Evolutionary conservation across 257 asterid genomes (phyloP).

Genomic region (Przewalskia tangutica): DNA sequence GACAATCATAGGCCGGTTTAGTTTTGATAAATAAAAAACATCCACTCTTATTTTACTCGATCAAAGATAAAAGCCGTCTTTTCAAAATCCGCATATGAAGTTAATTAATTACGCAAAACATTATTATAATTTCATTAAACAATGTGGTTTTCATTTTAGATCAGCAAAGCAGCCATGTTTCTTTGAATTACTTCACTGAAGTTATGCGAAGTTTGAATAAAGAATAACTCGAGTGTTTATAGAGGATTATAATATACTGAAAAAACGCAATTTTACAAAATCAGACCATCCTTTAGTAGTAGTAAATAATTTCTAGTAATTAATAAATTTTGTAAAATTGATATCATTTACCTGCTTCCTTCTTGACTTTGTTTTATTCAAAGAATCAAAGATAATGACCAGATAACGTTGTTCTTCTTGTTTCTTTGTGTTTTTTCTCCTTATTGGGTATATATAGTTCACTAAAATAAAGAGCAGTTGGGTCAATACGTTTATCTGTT

Average conservation of each 20-base stretch:
- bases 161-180: background rate
- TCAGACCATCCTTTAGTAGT: background rate
- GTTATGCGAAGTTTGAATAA: background rate
- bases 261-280: background rate
- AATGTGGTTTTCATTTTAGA: background rate
- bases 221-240: background rate
- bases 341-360: background rate
- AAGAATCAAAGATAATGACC: background rate
- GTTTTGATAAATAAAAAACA: background rate
- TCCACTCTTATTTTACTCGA: background rate
- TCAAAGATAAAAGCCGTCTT: background rate
- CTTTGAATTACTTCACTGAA: background rate
- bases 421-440: background rate
- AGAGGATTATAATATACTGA: background rate
- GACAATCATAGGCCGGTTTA: background rate
- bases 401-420: background rate
- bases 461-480: background rate
- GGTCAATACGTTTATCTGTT: background rate
- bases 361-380: background rate
- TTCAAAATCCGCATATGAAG: background rate
- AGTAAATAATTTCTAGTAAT: too few species aligned
- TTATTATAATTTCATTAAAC: background rate
- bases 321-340: background rate
- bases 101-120: background rate
- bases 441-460: background rate